Evolutionary conservation across 2,329 filamentous ascomycete genomes (phyloP).

Genomic region (Cladosporium sp.): DNA sequence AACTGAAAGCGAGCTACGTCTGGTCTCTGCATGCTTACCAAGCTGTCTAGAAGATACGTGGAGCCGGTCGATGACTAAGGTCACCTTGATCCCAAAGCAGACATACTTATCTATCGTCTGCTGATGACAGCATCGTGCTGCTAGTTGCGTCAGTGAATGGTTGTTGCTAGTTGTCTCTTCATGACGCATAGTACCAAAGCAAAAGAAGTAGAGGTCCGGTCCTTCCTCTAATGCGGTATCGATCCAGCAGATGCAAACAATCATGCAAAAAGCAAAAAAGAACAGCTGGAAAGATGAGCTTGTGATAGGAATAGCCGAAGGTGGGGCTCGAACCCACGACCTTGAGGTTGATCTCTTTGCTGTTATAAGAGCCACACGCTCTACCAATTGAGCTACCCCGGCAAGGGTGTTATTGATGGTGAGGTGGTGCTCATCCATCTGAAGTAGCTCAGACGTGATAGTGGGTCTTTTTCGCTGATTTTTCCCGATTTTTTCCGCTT

Average conservation of each 20-base stretch:
- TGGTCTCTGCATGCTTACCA: background rate
- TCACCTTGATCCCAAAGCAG: background rate
- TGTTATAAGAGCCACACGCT: conserved; percentile 51
- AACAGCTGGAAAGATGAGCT: conserved; percentile 16
- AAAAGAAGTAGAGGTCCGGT: no score
- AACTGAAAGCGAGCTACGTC: background rate
- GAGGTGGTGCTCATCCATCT: background rate
- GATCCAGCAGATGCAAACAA: background rate
- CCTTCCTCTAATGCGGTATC: no score
- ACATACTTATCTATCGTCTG: background rate
- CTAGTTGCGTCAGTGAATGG: no score
- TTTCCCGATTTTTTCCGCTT: background rate
- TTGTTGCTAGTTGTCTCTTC: no score
- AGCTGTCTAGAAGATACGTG: background rate
- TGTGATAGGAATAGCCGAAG: conserved; percentile 32
- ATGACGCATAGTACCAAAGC: no score
- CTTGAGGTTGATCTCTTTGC: conserved; percentile 30
- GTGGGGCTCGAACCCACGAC: conserved; percentile 32
- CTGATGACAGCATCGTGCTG: background rate
- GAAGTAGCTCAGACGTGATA: background rate
- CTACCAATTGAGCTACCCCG: conserved; percentile 57
- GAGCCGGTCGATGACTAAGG: background rate
- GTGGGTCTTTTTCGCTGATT: background rate
- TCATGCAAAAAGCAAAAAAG: conserved; percentile 3
- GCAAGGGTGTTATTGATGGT: conserved; percentile 29